Conservation (phyloP, 371 early-diverging fungal species). For the Apophysomyces elegans region DNA sequence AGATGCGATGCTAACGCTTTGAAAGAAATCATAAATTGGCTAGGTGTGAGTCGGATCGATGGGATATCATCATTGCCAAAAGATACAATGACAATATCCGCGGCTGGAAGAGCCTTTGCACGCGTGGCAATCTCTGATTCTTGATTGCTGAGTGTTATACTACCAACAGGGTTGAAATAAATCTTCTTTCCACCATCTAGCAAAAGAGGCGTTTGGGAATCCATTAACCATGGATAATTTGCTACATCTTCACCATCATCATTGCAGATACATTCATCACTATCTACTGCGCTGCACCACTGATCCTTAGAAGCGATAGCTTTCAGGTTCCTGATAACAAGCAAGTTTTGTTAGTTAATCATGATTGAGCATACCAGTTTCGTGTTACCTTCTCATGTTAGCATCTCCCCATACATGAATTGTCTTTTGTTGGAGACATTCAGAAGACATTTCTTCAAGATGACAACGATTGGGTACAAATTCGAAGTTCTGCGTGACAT, state of each 20-base stretch:
- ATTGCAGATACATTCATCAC: conserved; percentile 20
- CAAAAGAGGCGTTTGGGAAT: conserved; percentile 8
- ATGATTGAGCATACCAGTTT: neutral
- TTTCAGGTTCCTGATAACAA: conserved; percentile 13
- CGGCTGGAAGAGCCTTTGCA: conserved; percentile 19
- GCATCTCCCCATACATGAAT: conserved; percentile 44
- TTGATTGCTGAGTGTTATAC: conserved; percentile 25
- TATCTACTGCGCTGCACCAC: conserved; percentile 13
- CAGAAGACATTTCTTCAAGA: conserved; percentile 15
- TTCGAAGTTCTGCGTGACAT: conserved; percentile 13
- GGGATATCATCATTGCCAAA: conserved; percentile 38
- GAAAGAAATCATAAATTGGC: conserved; percentile 29
- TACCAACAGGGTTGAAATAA: conserved; percentile 25
- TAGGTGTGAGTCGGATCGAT: conserved; percentile 25
- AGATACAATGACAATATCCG: conserved; percentile 36
- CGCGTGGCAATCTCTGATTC: conserved; percentile 18
- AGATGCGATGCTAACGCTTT: conserved; percentile 19
- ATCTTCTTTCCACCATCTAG: conserved; percentile 19
- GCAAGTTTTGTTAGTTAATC: neutral
- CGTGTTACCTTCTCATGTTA: conserved; percentile 30
- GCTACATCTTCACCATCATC: conserved; percentile 20
- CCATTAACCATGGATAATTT: conserved; percentile 19
- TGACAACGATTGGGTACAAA: conserved; percentile 26
- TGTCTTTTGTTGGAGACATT: conserved; percentile 25
- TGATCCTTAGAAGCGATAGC: conserved; percentile 9